Evolutionary conservation across 176 grass and related monocot genomes (phyloP), one percentile per base, ranked within the genome.

Genomic region (Ampelocalamus luodianensis): DNA sequence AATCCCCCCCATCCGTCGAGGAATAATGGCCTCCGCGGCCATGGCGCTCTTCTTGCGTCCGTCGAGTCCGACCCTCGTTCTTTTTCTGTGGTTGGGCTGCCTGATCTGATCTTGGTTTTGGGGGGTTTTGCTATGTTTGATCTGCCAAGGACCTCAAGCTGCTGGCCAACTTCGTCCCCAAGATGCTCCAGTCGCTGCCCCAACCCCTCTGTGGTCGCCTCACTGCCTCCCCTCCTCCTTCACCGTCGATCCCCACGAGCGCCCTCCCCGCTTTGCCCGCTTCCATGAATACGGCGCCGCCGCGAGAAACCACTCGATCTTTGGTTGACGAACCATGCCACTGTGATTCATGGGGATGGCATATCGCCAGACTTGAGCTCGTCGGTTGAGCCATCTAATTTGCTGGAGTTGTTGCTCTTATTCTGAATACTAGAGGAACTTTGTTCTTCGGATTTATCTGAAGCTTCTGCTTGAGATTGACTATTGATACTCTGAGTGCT

Each of bases 401-500:
- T 54, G 75, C 58, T 73, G 10, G 87, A 66, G 45, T 54, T n/a
- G 23, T 8, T 65, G 24, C 66, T 69, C 23, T 53, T 56, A 20
- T 55, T 65, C 68, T 26, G 24, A 65, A 13, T 65, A 73, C 56
- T 26, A 65, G 59, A 39, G 42, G 81, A 84, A 66, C 15, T 20
- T 58, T 48, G 75, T 10, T 65, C 65, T 0, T 32, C 0, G 9
- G 50, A 46, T 79, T 58, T 79, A 54, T 65, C 49, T 6, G n/a
- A 38, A 24, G 45, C 49, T 72, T 79, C 74, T n/a, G n/a, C 70
- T 70, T 69, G 77, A 76, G 71, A 76, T 75, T 53, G 62, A 15
- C 50, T 81, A 63, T n/a, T 68, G 62, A 62, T 63, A 1, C 56
- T 60, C 51, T 34, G 18, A 7, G 50, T 70, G 13, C 63, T 81